Conservation (phyloP, 2,329 filamentous ascomycete species). For the Diaporthe batatas region DNA sequence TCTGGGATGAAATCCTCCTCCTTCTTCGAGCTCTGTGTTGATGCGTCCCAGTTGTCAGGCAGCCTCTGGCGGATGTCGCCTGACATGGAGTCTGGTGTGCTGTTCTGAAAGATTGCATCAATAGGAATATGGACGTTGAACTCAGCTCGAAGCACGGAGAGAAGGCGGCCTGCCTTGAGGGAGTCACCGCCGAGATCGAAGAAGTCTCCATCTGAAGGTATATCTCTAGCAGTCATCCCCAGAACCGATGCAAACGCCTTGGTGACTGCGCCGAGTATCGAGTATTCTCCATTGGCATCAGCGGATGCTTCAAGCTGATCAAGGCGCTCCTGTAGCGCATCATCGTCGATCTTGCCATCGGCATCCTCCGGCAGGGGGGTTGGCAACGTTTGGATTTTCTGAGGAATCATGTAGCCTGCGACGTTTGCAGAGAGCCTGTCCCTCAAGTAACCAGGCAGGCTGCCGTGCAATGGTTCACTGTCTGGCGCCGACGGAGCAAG, state of each 20-base stretch:
- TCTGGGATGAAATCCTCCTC: slow-evolving; percentile 31
- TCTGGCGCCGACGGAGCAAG: slow-evolving; percentile 19
- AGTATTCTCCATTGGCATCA: slow-evolving; percentile 42
- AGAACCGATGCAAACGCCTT: slow-evolving; percentile 62
- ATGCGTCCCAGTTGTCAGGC: background rate
- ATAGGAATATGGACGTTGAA: slow-evolving; percentile 63
- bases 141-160: slow-evolving; percentile 63
- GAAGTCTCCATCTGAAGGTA: slow-evolving; percentile 60
- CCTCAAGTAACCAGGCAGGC: slow-evolving; percentile 29
- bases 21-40: background rate
- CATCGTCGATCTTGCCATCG: slow-evolving; percentile 44
- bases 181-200: slow-evolving; percentile 68
- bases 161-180: slow-evolving; percentile 64
- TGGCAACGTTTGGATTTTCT: slow-evolving; percentile 51
- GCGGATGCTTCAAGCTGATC: slow-evolving; percentile 1
- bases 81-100: slow-evolving; percentile 58
- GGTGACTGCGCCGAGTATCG: slow-evolving; percentile 55
- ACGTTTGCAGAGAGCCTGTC: slow-evolving; percentile 44
- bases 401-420: slow-evolving; percentile 55
- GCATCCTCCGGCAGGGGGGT: slow-evolving; percentile 52
- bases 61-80: slow-evolving; percentile 36
- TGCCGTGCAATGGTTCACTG: slow-evolving; percentile 15
- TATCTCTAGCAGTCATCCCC: slow-evolving; percentile 53
- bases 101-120: slow-evolving; percentile 63
- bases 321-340: slow-evolving; percentile 15